Percentiles rank a stretch among this genome's conserved stretches.
Evolutionary conservation across 768 basidiomycete species (phyloP).

Genomic region (Tricholoma furcatifolium): DNA sequence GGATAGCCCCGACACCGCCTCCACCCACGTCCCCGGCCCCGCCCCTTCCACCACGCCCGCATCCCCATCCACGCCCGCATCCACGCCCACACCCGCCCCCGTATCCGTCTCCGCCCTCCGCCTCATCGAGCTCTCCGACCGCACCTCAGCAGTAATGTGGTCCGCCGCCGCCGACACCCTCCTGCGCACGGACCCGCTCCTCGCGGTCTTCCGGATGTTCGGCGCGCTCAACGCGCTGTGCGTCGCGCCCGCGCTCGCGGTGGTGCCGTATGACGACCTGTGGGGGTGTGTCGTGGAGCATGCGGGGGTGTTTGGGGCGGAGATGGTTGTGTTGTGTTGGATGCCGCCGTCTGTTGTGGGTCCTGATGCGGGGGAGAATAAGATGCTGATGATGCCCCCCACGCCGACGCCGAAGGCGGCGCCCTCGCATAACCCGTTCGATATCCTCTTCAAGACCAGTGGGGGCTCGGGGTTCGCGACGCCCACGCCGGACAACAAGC

Average conservation of each 20-base stretch:
- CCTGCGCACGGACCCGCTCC: conserved; percentile 68
- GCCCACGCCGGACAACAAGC: conserved; percentile 30
- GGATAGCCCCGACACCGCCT: too few relatives aligned
- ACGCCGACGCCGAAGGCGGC: conserved; percentile 14
- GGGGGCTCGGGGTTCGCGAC: not conserved
- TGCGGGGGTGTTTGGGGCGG: conserved; percentile 54
- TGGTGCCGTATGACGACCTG: conserved; percentile 78
- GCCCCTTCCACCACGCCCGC: too few relatives aligned
- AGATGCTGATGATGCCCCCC: too few relatives aligned
- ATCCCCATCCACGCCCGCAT: too few relatives aligned
- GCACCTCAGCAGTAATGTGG: conserved; percentile 86
- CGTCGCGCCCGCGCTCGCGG: conserved; percentile 62
- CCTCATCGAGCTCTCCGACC: conserved; percentile 83
- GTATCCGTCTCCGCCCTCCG: conserved; percentile 74
- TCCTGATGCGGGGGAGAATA: too few relatives aligned
- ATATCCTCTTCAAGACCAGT: conserved; percentile 50
- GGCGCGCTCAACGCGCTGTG: conserved; percentile 67
- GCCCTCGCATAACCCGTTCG: conserved; percentile 63
- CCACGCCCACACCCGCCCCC: too few relatives aligned
- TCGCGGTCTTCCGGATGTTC: conserved; percentile 76
- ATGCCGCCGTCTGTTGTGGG: conserved; percentile 41
- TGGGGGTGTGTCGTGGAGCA: conserved; percentile 68
- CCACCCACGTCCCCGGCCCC: too few relatives aligned
- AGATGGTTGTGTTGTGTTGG: conserved; percentile 88
- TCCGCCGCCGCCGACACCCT: conserved; percentile 70